A percentile compares a stretch with the other conserved stretches of the same genome.
Conservation (phyloP, 129 eudicot genomes). For the Dittrichia graveolens region DNA sequence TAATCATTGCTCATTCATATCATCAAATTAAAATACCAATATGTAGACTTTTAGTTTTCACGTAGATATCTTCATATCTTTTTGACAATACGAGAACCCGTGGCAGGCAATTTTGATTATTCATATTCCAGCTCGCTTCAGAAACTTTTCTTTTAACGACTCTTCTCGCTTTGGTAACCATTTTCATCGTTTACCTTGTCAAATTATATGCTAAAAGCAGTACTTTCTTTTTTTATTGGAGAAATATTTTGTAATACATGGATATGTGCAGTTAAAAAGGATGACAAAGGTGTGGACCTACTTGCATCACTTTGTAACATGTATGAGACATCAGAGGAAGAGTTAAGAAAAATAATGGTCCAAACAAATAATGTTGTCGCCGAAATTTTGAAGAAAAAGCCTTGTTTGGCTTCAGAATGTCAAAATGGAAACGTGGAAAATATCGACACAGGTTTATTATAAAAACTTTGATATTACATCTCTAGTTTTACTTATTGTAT, state of each 20-base stretch:
- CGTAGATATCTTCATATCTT: slow-evolving; percentile 11
- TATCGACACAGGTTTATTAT: slow-evolving; percentile 61
- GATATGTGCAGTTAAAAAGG: slow-evolving; percentile 57
- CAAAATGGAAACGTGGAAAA: slow-evolving; percentile 49
- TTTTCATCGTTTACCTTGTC: slow-evolving; percentile 1
- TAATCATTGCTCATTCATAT: background rate
- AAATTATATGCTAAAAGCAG: background rate
- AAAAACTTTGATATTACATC: slow-evolving; percentile 4
- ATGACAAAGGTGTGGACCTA: slow-evolving; percentile 62
- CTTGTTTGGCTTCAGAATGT: slow-evolving; percentile 72
- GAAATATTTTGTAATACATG: slow-evolving; percentile 7
- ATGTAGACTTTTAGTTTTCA: background rate
- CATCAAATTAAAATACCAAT: background rate
- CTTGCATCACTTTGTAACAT: slow-evolving; percentile 83
- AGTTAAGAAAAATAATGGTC: slow-evolving; percentile 64
- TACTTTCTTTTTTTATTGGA: background rate
- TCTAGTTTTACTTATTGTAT: background rate
- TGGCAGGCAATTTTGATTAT: slow-evolving; percentile 89
- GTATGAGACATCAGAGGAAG: slow-evolving; percentile 87
- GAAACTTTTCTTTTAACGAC: slow-evolving; percentile 59
- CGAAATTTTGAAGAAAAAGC: slow-evolving; percentile 59
- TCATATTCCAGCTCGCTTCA: slow-evolving; percentile 72
- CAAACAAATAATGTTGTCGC: slow-evolving; percentile 62
- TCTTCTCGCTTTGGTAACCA: slow-evolving; percentile 66
- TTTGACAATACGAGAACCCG: slow-evolving; percentile 27